Evolutionary conservation across 768 basidiomycete genomes (phyloP).

Genomic region (Leccinum subgranulosum): DNA sequence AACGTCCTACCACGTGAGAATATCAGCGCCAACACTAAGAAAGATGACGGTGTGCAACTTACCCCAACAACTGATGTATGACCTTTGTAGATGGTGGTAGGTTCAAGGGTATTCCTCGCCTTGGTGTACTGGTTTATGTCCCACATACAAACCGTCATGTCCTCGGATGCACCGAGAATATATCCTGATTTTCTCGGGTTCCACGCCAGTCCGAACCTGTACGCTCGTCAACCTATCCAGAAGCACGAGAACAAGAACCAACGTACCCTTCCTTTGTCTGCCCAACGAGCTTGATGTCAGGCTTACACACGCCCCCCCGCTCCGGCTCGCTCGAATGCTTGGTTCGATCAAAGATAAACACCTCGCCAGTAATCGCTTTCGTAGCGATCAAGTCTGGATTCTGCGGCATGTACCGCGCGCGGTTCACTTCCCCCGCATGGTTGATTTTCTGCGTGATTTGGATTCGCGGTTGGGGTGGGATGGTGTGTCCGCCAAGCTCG

Average conservation of each 20-base stretch:
- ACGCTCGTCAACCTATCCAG: slow-evolving; percentile 1
- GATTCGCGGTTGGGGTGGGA: slow-evolving; percentile 81
- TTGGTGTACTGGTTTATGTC: slow-evolving; percentile 89
- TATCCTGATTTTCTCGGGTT: slow-evolving; percentile 80
- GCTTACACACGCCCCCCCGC: slow-evolving; percentile 77
- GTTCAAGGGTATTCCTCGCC: slow-evolving; percentile 75
- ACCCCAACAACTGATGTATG: slow-evolving; percentile 93
- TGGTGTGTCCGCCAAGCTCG: slow-evolving; percentile 90
- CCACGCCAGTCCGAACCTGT: slow-evolving; percentile 94
- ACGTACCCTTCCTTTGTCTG: slow-evolving; percentile 91
- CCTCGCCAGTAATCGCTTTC: slow-evolving; percentile 87
- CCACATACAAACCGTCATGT: slow-evolving; percentile 96
- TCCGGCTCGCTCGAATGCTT: slow-evolving; percentile 95
- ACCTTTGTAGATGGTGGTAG: slow-evolving; percentile 77
- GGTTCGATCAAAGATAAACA: slow-evolving; percentile 93
- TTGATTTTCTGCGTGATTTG: slow-evolving; percentile 93
- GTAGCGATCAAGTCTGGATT: slow-evolving; percentile 97
- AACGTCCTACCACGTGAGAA: slow-evolving; percentile 63
- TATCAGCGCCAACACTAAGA: background rate
- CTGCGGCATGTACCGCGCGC: slow-evolving; percentile 98
- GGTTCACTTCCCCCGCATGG: slow-evolving; percentile 93
- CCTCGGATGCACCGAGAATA: slow-evolving; percentile 89
- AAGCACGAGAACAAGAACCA: background rate
- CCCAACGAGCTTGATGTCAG: slow-evolving; percentile 87
- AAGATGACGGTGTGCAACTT: slow-evolving; percentile 27